Evolutionary conservation across 164 flowering plant species (phyloP), one percentile per base, ranked within the genome.

Genomic region (Vitis rotundifolia): DNA sequence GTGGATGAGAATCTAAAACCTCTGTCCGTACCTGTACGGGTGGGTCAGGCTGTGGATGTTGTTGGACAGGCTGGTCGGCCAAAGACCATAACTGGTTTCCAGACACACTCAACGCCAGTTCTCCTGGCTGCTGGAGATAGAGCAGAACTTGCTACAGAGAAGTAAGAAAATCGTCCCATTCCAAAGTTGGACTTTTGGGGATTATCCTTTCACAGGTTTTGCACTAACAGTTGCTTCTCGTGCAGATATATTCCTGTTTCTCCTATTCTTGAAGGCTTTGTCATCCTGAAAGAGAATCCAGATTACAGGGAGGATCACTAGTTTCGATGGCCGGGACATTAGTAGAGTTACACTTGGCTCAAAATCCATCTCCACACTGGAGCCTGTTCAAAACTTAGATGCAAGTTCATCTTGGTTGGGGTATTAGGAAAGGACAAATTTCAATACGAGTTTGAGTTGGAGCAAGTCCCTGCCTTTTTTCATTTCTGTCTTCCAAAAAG

Each of bases 1-100:
- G 93, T 93, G 70, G 98, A 93, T 78, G 97, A 93, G 71, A 81
- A 90, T 73, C 84, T 90, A 49, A 95, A 90, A 67, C 97, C 97
- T 8, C 71, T 95, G 7, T 86, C 97, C 0, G 97, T 95, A n/a
- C 91, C 98, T 52, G 99, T 91, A 18, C 87, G 97, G 51, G 99
- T 95, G 60, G 99, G 99, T 1, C 97, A 93, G 76, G 98, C 99
- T 3, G 99, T 95, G 59, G 99, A 95, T 80, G 97, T 95, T 68
- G 98, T 95, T 31, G 99, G 99, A 16, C 98, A 91, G 82, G 98
- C 98, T 18, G 99, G 99, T 76, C 85, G 97, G 31, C 99, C 97
- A 3, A 92, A 92, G 85, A 95, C 96, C 59, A 95, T 95, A 49
- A 93, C 99, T 50, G 99, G 99, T 49, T 95, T 95, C 81, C 98